Conservation (phyloP, 306 rosid genomes). For the Dalbergia cochinchinensis region DNA sequence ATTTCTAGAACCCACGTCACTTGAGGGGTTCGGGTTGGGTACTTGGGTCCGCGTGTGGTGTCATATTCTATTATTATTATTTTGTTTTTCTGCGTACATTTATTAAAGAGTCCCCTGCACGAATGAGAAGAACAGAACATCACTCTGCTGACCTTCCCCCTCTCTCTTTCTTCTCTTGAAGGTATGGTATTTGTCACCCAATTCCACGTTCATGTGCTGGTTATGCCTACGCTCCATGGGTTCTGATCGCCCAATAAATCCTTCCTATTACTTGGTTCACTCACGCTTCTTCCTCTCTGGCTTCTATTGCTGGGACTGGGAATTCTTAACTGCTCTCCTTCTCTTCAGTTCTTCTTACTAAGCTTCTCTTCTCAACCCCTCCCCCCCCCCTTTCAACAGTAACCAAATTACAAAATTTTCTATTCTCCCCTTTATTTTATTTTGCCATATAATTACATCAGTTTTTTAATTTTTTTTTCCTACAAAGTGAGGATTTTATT, state of each 20-base stretch:
- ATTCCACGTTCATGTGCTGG: slow-evolving; percentile 3
- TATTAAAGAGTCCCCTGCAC: slow-evolving; percentile 52
- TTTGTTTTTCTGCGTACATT: neutral
- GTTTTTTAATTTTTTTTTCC: neutral
- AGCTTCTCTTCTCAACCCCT: neutral
- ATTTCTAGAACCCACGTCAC: slow-evolving; percentile 78
- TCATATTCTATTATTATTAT: too few species aligned
- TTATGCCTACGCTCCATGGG: slow-evolving; percentile 60
- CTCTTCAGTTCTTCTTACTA: slow-evolving; percentile 70
- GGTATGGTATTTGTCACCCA: slow-evolving; percentile 67
- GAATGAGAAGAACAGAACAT: slow-evolving; percentile 23
- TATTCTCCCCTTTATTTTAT: neutral
- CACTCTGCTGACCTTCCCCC: neutral
- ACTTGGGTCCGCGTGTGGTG: neutral
- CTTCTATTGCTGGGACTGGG: slow-evolving; percentile 98
- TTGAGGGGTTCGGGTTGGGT: neutral
- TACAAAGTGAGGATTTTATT: too few species aligned
- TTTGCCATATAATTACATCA: neutral
- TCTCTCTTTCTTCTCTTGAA: slow-evolving; percentile 16
- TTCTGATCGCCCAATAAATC: slow-evolving; percentile 56
- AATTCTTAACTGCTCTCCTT: slow-evolving; percentile 90
- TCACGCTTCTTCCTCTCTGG: slow-evolving; percentile 74
- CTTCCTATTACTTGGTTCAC: slow-evolving; percentile 51
- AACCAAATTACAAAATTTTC: neutral
- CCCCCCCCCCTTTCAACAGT: neutral